Evolutionary conservation across 1,139 yeast genomes (phyloP), one percentile per base, ranked within the genome.

Genomic region (Kodamaea sp.): DNA sequence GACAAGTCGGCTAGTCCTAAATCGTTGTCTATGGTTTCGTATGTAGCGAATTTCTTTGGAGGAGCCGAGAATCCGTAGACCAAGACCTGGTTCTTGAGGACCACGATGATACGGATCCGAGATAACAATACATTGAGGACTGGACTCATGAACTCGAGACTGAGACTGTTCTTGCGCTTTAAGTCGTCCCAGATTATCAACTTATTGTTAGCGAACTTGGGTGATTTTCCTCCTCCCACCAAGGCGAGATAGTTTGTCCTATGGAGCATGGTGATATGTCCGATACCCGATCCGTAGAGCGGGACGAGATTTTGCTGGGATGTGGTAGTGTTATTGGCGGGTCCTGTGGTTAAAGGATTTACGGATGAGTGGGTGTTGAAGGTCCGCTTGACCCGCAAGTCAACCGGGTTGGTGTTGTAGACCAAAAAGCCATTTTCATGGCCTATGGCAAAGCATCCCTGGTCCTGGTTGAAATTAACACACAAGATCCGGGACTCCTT

Each of bases 131-230:
- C 89, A 47, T 84, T 81, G 34, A 83, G 60, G 2, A 90, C 82
- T 0, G 92, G 86, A 29, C 81, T 76, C 64, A 75, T 71, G 52
- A 89, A 88, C 55, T 85, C 94, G 38, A 90, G 62, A 21, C 77
- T 73, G 18, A 87, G 67, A n/a, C 90, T 84, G 28, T 80, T 81
- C 48, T 81, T 81, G 34, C 84, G 74, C 57, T 87, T 85, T 42
- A 87, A 59, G 55, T 90, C 97, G 59, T 90, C 97, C 96, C 97
- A 90, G 11, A 90, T 82, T 22, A 88, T 73, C 31, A 83, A 70
- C 54, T 84, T 84, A 59, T 87, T 87, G 47, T 77, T 72, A 2
- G 96, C 85, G 51, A 79, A 85, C 47, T 78, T 72, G 22, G 96
- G 96, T 40, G 74, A 72, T 41, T 74, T 70, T 1, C 96, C 96